phyloP scores from a whole-genome alignment of 495 filamentous ascomycete species.

The Darksidea phi region DNA sequence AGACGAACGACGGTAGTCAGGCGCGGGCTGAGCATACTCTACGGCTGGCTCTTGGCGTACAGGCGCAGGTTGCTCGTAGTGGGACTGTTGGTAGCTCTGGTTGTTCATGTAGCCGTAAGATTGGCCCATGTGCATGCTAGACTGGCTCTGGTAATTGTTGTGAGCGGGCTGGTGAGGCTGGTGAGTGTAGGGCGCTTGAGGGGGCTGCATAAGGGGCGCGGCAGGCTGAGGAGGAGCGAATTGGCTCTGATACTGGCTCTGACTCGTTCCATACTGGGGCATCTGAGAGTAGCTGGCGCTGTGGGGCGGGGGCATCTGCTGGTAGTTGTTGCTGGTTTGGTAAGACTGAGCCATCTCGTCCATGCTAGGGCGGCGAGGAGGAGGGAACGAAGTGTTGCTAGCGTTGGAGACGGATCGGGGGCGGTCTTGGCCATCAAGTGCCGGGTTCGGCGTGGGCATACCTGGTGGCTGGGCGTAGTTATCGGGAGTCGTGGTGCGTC shows the following conservation, averaged over 20 bases:
- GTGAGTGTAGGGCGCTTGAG: slow-evolving; percentile 36
- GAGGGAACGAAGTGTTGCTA: slow-evolving; percentile 47
- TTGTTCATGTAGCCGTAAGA: slow-evolving; percentile 35
- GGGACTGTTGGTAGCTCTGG: slow-evolving; percentile 36
- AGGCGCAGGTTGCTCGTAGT: slow-evolving; percentile 38
- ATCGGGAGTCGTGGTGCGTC: slow-evolving; percentile 62
- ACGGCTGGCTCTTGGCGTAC: slow-evolving; percentile 37
- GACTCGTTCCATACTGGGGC: slow-evolving; percentile 38
- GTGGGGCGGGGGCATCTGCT: slow-evolving; percentile 43
- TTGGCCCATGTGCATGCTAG: slow-evolving; percentile 36
- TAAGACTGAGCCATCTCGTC: slow-evolving; percentile 45
- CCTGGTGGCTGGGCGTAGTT: slow-evolving; percentile 50
- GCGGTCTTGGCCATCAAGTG: slow-evolving; percentile 49
- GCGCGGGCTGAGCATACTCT: slow-evolving; percentile 29
- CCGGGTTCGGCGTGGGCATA: slow-evolving; percentile 47
- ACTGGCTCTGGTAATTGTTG: slow-evolving; percentile 33
- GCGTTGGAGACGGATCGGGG: slow-evolving; percentile 75
- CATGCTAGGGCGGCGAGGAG: slow-evolving; percentile 48
- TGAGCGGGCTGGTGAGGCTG: slow-evolving; percentile 30
- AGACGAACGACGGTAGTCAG: slow-evolving; percentile 38
- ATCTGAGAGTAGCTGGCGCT: slow-evolving; percentile 38
- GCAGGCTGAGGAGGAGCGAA: slow-evolving; percentile 34
- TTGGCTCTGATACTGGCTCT: slow-evolving; percentile 37
- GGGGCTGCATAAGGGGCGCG: slow-evolving; percentile 40
- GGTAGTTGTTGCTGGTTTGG: slow-evolving; percentile 36